Conservation (phyloP, 2,329 filamentous ascomycete species). For the Epichloe baconii region DNA sequence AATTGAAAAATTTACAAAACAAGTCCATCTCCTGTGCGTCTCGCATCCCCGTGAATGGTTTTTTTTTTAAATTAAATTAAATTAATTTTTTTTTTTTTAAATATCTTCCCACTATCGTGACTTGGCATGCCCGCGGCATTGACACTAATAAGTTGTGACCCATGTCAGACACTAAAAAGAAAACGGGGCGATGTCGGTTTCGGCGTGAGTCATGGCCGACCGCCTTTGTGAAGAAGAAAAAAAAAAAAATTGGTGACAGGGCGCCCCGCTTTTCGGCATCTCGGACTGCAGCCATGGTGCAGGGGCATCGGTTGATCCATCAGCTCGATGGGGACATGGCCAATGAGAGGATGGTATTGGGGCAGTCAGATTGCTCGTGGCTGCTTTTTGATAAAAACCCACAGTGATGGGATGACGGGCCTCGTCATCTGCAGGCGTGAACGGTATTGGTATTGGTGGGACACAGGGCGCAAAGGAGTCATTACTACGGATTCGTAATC, state of each 20-base stretch:
- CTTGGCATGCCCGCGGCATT: not conserved
- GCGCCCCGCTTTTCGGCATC: constrained; percentile 9
- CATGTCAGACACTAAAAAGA: not conserved
- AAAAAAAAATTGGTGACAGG: constrained; percentile 3
- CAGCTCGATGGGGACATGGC: not conserved
- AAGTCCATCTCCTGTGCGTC: not conserved
- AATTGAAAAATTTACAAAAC: constrained; percentile 6
- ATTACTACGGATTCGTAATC: too few species aligned
- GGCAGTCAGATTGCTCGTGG: not conserved
- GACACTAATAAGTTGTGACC: too few species aligned
- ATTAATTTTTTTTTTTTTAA: not conserved
- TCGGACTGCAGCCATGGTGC: not conserved
- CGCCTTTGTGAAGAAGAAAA: not conserved
- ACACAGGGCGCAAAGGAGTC: too few species aligned
- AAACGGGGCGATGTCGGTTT: constrained; percentile 2
- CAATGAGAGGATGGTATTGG: too few species aligned
- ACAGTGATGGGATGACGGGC: too few species aligned
- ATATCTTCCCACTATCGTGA: not conserved
- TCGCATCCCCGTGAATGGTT: not conserved
- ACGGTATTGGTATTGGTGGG: too few species aligned
- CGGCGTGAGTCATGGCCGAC: constrained; percentile 2
- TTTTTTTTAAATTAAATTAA: too few species aligned
- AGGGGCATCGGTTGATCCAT: not conserved
- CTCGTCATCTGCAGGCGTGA: too few species aligned
- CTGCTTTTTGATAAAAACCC: not conserved